Percentiles rank a stretch among this genome's conserved stretches.
Evolutionary conservation across 441 rosid genomes (phyloP).

Genomic region (Populus hybrid): DNA sequence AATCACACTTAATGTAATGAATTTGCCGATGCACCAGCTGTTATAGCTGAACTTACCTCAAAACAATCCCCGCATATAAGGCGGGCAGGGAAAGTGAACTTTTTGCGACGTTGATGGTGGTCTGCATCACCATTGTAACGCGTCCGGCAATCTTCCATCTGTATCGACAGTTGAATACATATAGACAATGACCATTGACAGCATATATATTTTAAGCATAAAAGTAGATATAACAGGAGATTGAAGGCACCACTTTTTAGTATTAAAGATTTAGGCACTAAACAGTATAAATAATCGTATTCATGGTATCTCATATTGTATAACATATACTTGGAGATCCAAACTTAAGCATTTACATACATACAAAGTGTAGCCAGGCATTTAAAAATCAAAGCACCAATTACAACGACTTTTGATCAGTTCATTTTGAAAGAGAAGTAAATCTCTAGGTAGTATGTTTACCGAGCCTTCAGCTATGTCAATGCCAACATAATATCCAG

Average conservation of each 20-base stretch:
- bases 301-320: not conserved
- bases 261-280: not conserved
- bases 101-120: conserved; percentile 86
- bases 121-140: conserved; percentile 97
- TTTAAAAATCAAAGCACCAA: not conserved
- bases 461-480: conserved; percentile 99
- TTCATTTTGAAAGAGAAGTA: not conserved
- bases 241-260: not conserved
- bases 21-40: not conserved
- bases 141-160: conserved; percentile 98
- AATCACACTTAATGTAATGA: conserved; percentile 1
- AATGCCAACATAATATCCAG: conserved; percentile 90
- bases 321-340: not conserved
- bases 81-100: conserved; percentile 92
- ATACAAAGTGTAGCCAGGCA: not conserved
- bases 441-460: conserved; percentile 13
- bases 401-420: not conserved
- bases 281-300: not conserved
- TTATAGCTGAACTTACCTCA: conserved; percentile 54
- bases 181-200: not conserved
- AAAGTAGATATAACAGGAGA: not conserved
- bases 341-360: not conserved
- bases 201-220: not conserved
- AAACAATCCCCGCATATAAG: conserved; percentile 92
- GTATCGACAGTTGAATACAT: conserved; percentile 11